Percentiles rank a stretch among this genome's conserved stretches.
Conservation (phyloP, 2,329 filamentous ascomycete species). For the Ophiostoma novo-ulmi region DNA sequence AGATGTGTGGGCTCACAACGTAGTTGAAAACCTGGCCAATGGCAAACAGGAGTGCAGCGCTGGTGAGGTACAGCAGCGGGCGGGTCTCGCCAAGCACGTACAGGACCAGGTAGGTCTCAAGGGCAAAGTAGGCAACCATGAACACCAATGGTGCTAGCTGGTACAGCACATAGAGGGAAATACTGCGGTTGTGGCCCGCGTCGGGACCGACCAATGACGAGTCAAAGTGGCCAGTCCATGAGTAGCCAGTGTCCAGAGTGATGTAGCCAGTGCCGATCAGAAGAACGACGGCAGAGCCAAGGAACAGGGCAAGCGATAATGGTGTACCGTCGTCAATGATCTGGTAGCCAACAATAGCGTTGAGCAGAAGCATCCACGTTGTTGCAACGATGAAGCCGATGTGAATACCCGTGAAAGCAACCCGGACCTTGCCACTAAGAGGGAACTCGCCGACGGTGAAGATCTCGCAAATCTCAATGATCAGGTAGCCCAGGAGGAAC, state of each 20-base stretch:
- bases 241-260: conserved; percentile 83
- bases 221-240: conserved; percentile 76
- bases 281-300: conserved; percentile 63
- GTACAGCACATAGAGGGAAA: conserved; percentile 90
- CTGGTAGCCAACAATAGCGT: conserved; percentile 88
- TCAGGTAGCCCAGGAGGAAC: conserved; percentile 78
- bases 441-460: conserved; percentile 92
- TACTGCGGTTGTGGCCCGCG: conserved; percentile 59
- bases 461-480: conserved; percentile 91
- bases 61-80: conserved; percentile 83
- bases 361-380: conserved; percentile 85
- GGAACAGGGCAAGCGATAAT: conserved; percentile 70
- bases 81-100: conserved; percentile 79
- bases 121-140: conserved; percentile 77
- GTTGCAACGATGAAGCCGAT: conserved; percentile 84
- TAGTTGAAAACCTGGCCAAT: conserved; percentile 96
- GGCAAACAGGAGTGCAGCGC: conserved; percentile 75
- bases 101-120: conserved; percentile 79
- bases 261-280: conserved; percentile 94
- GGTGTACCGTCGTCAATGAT: conserved; percentile 88
- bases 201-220: conserved; percentile 51
- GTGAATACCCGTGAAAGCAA: conserved; percentile 83
- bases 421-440: conserved; percentile 61
- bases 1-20: conserved; percentile 85
- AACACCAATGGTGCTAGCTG: conserved; percentile 85